Evolutionary conservation across 768 basidiomycete species (phyloP), one percentile per base, ranked within the genome.

Genomic region (Tricholoma bakamatsutake): DNA sequence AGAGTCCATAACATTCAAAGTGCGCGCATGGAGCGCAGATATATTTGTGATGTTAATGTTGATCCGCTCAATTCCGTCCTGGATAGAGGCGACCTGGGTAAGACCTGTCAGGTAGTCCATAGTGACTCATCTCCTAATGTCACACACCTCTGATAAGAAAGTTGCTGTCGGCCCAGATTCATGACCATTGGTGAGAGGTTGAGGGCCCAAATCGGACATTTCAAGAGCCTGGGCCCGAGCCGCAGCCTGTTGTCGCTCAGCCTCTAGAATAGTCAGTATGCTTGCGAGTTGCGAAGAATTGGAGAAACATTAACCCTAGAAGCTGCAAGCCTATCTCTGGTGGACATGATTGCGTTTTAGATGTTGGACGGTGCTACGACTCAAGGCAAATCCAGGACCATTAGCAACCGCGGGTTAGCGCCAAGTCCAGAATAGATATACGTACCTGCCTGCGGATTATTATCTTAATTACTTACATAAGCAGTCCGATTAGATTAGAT

Each of bases 31-130:
- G 45, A 76, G 64, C 6, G 66, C 62, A 10, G 73, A 61, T 30
- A 80, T 73, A 47, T 67, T 67, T 31, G 64, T 59, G 45, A 80
- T 65, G 60, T 75, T 75, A 28, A 62, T 63, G 55, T 70, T 71
- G 42, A 76, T 62, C n/a, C 63, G 66, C 34, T 71, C 67, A 15
- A 80, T 74, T 33, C 67, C 66, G 52, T 72, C 67, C 61, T 79
- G 75, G 35, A 79, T 71, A 15, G 73, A 71, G 21, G 71, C 59
- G 30, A 72, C 72, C 77, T 80, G 47, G n/a, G 17, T 10, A 28
- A n/a, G 21, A 9, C 21, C 12, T 30, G 21, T 47, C 7, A 47
- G 48, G 35, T 40, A 21, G 13, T 24, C 7, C 34, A 4, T 18
- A 15, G 40, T 27, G 21, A 39, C 17, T 18, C 18, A 18, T 30